phyloP scores from a whole-genome alignment of 768 basidiomycete species.

The Xerocomus potaroensis region DNA sequence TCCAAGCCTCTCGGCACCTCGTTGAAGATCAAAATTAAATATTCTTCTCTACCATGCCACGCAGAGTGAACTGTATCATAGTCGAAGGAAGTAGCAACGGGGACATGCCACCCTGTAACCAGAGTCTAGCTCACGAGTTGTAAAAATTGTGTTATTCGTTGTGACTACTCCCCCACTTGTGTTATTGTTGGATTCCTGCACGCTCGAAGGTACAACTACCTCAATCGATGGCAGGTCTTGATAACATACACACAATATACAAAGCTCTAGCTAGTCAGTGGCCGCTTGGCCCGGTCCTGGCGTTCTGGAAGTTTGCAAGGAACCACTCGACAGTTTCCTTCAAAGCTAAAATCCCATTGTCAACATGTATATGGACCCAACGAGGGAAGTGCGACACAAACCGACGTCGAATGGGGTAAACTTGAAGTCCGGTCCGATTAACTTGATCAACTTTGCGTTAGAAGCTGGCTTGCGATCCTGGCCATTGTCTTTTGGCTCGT shows the following conservation, averaged over 20 bases:
- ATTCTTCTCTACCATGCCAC: background rate
- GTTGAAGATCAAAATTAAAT: slow-evolving; percentile 78
- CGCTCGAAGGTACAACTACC: too few species aligned
- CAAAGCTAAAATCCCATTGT: slow-evolving; percentile 50
- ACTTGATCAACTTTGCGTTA: slow-evolving; percentile 76
- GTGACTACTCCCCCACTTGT: too few species aligned
- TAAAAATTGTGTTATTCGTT: background rate
- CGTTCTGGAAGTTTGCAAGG: slow-evolving; percentile 70
- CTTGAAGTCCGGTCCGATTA: slow-evolving; percentile 69
- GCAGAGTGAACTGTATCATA: slow-evolving; percentile 2
- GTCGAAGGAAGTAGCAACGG: background rate
- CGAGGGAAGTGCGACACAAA: slow-evolving; percentile 30
- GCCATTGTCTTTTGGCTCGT: slow-evolving; percentile 63
- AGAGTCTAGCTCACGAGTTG: slow-evolving; percentile 3
- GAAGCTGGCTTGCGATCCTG: slow-evolving; percentile 97
- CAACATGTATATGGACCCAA: background rate
- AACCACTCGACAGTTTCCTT: slow-evolving; percentile 84
- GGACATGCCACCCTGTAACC: background rate
- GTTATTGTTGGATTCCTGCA: too few species aligned
- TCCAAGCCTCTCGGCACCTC: slow-evolving; percentile 67
- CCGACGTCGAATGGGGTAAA: slow-evolving; percentile 91
- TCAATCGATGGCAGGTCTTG: background rate
- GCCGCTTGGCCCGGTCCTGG: slow-evolving; percentile 49
- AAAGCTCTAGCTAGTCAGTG: slow-evolving; percentile 6
- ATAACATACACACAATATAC: slow-evolving; percentile 3